A percentile compares a stretch with the other conserved stretches of the same genome.
Conservation (phyloP, 805 yeast genomes). For the Ogataea wickerhamii region DNA sequence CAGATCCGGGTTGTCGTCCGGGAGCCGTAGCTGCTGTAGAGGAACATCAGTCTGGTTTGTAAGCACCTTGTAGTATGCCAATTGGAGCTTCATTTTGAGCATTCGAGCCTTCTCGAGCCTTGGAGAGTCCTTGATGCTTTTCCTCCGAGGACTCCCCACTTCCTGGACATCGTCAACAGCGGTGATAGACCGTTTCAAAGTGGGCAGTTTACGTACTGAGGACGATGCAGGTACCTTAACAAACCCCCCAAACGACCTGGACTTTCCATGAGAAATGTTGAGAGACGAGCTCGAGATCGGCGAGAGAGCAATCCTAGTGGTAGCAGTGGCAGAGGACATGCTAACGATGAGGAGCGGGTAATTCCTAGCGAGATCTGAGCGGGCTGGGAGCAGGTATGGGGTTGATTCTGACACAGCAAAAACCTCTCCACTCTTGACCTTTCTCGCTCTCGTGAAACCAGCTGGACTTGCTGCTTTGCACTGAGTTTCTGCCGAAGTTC, state of each 20-base stretch:
- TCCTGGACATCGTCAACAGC: constrained; percentile 5
- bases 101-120: constrained; percentile 36
- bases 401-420: background rate
- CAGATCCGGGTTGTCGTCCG: background rate
- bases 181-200: constrained; percentile 16
- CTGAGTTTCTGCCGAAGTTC: too few relatives aligned
- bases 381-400: background rate
- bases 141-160: background rate
- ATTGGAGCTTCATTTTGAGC: constrained; percentile 44
- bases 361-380: too few relatives aligned
- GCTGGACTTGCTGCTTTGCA: too few relatives aligned
- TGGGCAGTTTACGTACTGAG: constrained; percentile 4
- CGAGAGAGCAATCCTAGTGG: constrained; percentile 21
- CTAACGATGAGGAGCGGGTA: background rate
- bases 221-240: background rate
- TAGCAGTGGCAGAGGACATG: constrained; percentile 16
- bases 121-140: constrained; percentile 19
- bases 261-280: constrained; percentile 16
- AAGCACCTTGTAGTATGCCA: constrained; percentile 50
- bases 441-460: too few relatives aligned
- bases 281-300: constrained; percentile 20
- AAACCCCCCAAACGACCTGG: constrained; percentile 12
- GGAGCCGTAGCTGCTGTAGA: constrained; percentile 29
- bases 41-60: constrained; percentile 43
- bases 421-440: background rate